phyloP scores from a whole-genome alignment of 2,329 filamentous ascomycete species.

The Neocatenulostroma microsporum region DNA sequence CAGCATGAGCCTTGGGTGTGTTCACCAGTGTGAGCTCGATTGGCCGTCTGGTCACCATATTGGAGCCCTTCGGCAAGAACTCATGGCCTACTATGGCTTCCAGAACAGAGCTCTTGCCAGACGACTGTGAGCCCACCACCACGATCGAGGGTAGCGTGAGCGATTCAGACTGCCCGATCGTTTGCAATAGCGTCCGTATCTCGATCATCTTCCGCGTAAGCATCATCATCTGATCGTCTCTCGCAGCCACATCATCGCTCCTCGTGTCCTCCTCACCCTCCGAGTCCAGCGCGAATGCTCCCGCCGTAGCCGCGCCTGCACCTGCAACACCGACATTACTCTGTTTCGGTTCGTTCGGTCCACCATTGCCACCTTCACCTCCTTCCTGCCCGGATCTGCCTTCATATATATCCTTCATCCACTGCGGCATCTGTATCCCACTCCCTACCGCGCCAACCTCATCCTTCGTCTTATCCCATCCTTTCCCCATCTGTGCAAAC shows the following conservation, averaged over 20 bases:
- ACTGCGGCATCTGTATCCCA: conserved; percentile 53
- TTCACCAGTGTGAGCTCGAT: conserved; percentile 96
- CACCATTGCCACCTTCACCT: conserved; percentile 27
- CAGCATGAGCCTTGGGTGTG: conserved; percentile 74
- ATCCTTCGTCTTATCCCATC: conserved; percentile 78
- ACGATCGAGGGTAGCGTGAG: conserved; percentile 92
- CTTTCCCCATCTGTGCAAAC: conserved; percentile 68
- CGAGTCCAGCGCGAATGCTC: conserved; percentile 70
- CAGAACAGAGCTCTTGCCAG: conserved; percentile 92
- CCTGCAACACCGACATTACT: conserved; percentile 44
- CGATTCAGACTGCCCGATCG: conserved; percentile 82
- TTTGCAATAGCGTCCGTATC: conserved; percentile 84
- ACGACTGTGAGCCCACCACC: conserved; percentile 98
- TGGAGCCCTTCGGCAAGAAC: conserved; percentile 93
- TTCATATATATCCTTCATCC: conserved; percentile 62
- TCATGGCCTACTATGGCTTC: conserved; percentile 97
- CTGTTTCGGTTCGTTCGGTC: conserved; percentile 32
- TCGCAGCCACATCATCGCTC: conserved; percentile 57
- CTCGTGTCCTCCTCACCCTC: conserved; percentile 56
- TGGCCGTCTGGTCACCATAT: conserved; percentile 94
- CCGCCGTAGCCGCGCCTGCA: conserved; percentile 62
- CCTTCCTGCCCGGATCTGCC: conserved; percentile 25
- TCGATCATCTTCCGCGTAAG: conserved; percentile 99
- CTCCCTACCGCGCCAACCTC: conserved; percentile 30
- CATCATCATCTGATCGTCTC: conserved; percentile 99